Evolutionary conservation across 495 filamentous ascomycete species (phyloP), one percentile per base, ranked within the genome.

Genomic region (Choiromyces venosus): DNA sequence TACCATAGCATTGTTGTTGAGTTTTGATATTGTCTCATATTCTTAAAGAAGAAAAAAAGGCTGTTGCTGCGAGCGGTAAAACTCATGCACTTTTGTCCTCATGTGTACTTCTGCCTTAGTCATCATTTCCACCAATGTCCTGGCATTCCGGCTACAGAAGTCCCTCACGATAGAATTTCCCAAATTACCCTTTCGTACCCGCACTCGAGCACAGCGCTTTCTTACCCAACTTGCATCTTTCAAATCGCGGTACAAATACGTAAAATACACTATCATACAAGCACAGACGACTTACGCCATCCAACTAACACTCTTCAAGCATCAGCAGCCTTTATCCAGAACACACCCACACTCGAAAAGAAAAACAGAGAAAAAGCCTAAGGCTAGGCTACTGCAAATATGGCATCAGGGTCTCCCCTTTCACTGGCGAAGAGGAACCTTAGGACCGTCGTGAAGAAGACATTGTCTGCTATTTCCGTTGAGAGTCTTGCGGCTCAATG

Each of bases 401-500:
- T 77, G 75, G 35, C 74, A 1, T 66, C 75, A 21, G 46, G 40
- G 37, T 65, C 78, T 21, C 52, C 70, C 18, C 69, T 78, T 67
- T 37, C 64, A 18, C 42, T 72, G 25, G 70, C 78, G 29, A 80
- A 80, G 56, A 72, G 74, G n/a, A 72, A 77, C 29, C 78, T 80
- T 21, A 71, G 79, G 39, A 73, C 69, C n/a, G 36, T 69, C 37
- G 68, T 78, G 29, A 80, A 80, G 71, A 71, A 74, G 40, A 68
- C 65, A 6, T 66, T 81, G 19, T 74, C 73, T 21, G 69, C 77
- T 19, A 61, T 81, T 56, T 64, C 71, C 9, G 21, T 71, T 18
- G 73, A 79, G 14, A 66, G 37, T 9, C 61, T 81, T 25, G 9
- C 67, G 21, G 73, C 69, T 44, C 79, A 80, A 76, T 80, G 77